phyloP scores from a whole-genome alignment of 2,329 filamentous ascomycete genomes.

The Fusarium virguliforme region DNA sequence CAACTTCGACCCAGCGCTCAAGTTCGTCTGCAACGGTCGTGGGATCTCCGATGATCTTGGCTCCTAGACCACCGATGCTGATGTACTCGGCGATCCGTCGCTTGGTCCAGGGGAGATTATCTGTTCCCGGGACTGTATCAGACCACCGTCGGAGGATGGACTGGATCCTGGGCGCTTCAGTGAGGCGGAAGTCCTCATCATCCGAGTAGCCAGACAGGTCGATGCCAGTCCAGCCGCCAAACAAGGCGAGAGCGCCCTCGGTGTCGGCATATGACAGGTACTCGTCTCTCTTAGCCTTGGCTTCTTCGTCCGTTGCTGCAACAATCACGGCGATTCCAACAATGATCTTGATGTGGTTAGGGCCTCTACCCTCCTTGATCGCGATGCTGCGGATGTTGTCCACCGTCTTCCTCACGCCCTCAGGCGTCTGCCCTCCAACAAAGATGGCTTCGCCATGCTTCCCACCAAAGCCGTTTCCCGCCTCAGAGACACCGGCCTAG shows the following conservation, averaged over 20 bases:
- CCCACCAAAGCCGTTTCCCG: neutral
- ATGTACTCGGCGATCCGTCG: conserved; percentile 70
- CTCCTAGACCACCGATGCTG: conserved; percentile 61
- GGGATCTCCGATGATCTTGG: conserved; percentile 29
- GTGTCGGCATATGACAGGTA: conserved; percentile 7
- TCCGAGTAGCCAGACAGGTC: conserved; percentile 1
- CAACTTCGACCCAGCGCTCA: neutral
- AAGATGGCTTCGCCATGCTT: conserved; percentile 3
- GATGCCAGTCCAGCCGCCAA: conserved; percentile 11
- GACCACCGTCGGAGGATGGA: conserved; percentile 1
- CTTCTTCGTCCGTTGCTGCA: conserved; percentile 8
- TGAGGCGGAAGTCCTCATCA: neutral
- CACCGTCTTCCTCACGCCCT: conserved; percentile 10
- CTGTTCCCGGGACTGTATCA: conserved; percentile 45
- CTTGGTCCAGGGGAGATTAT: conserved; percentile 68
- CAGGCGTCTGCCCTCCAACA: conserved; percentile 4
- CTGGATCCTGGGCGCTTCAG: neutral
- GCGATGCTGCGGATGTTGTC: conserved; percentile 13
- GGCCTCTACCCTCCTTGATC: conserved; percentile 8
- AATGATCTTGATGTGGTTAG: conserved; percentile 15
- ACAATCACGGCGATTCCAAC: conserved; percentile 7
- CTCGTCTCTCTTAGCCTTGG: neutral
- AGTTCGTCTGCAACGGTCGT: conserved; percentile 14
- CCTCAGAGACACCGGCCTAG: neutral
- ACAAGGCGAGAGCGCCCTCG: neutral